Evolutionary conservation across 768 basidiomycete species (phyloP).

Genomic region (Lentinula edodes): DNA sequence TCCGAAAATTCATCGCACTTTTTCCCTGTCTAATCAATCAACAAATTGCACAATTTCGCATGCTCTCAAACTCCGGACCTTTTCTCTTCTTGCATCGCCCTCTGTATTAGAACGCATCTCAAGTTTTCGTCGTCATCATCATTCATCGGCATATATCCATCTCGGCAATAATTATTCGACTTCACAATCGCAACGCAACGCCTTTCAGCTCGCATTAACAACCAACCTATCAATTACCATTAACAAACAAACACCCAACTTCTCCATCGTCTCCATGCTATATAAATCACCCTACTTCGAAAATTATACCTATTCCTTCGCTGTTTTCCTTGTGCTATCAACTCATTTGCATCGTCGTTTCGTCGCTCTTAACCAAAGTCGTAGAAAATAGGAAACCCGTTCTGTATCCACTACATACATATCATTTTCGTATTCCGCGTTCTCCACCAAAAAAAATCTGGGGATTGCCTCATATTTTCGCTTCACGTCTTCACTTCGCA

Average conservation of each 20-base stretch:
- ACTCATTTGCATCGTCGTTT: neutral
- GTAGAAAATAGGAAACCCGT: neutral
- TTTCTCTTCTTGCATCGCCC: constrained; percentile 2
- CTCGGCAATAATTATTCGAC: neutral
- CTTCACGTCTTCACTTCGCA: neutral
- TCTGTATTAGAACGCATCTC: neutral
- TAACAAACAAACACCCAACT: neutral
- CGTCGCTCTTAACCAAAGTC: neutral
- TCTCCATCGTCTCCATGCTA: neutral
- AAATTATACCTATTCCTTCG: constrained; percentile 1
- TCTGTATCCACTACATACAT: neutral
- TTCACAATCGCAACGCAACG: neutral
- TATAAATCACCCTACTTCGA: neutral
- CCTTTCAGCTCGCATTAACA: neutral
- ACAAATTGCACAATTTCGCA: constrained; percentile 1
- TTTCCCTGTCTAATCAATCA: neutral
- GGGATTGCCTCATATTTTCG: neutral
- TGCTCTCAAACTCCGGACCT: constrained; percentile 1
- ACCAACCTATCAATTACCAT: neutral
- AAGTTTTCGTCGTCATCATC: constrained; percentile 1
- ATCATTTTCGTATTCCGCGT: neutral
- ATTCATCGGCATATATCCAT: constrained; percentile 1
- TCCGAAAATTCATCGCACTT: neutral
- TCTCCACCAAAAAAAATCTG: neutral
- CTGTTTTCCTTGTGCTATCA: neutral